Percentiles rank a stretch among this genome's conserved stretches.
Evolutionary conservation across 202 grass and related monocot species (phyloP).

Genomic region (Cymbopogon flexuosus): DNA sequence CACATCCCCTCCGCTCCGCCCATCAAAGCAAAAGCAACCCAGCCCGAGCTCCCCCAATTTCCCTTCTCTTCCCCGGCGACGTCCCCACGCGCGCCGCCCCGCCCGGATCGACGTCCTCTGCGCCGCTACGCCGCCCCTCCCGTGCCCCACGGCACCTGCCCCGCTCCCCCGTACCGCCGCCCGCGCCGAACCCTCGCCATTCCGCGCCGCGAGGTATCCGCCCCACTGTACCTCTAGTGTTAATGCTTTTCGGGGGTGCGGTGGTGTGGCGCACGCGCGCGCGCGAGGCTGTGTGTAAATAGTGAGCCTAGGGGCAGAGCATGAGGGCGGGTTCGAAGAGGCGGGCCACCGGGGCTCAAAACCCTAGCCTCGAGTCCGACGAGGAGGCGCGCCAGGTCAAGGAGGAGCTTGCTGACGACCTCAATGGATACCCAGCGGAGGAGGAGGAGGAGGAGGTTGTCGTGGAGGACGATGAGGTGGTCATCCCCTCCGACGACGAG

Average conservation of each 20-base stretch:
- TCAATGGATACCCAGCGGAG: slow-evolving; percentile 48
- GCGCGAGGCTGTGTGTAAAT: slow-evolving; percentile 23
- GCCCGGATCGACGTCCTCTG: slow-evolving; percentile 37
- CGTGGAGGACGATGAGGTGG: slow-evolving; percentile 42
- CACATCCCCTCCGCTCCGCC: slow-evolving; percentile 17
- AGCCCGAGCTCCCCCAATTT: slow-evolving; percentile 25
- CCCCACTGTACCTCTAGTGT: slow-evolving; percentile 46
- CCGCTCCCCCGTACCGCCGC: background rate
- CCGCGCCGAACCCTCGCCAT: slow-evolving; percentile 36
- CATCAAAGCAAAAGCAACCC: slow-evolving; percentile 12
- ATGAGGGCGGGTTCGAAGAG: slow-evolving; percentile 40
- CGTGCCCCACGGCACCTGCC: background rate
- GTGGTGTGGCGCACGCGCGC: slow-evolving; percentile 1
- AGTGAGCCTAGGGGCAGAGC: background rate
- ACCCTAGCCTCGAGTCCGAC: slow-evolving; percentile 51
- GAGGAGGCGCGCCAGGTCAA: slow-evolving; percentile 39
- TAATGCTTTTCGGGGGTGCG: slow-evolving; percentile 41
- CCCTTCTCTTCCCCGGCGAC: slow-evolving; percentile 57
- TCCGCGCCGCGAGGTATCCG: slow-evolving; percentile 40
- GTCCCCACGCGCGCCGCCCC: slow-evolving; percentile 38
- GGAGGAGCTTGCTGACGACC: slow-evolving; percentile 50
- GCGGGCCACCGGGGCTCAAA: slow-evolving; percentile 39
- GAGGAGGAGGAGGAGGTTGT: slow-evolving; percentile 31
- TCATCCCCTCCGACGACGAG: slow-evolving; percentile 42
- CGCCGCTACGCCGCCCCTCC: background rate